Evolutionary conservation across 371 early-diverging fungal genomes (phyloP), one percentile per base, ranked within the genome.

Genomic region (Fennellomyces sp.): DNA sequence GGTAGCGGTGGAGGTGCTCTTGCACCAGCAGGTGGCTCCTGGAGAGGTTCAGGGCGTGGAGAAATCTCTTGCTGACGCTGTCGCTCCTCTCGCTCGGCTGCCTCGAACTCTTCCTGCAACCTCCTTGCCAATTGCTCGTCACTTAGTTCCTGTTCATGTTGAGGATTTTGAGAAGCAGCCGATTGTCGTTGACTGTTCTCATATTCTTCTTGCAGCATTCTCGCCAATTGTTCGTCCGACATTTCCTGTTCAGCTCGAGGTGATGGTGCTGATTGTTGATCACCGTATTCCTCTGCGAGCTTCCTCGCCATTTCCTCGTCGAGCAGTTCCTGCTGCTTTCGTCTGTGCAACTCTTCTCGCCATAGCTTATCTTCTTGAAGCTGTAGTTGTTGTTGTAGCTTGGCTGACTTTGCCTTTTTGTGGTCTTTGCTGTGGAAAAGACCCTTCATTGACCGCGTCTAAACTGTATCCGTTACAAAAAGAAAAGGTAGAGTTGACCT

Each of bases 361-460:
- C 35, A 64, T 49, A 26, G 52, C n/a, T 27, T 51, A 5, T 64
- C 64, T 58, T 64, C 64, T 51, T 64, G 53, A 19, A 45, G 33
- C 31, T 64, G 64, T 15, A 64, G 41, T 25, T 58, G 48, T 42
- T 58, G 52, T 39, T 58, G 59, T 2, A 64, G 64, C 35, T 51
- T 58, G 12, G 59, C 27, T 7, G 64, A 64, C 31, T 64, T 54
- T 0, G 27, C 38, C 35, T 64, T 21, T 30, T 64, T 64, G 36
- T 64, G 58, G 54, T 54, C 55, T 39, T 59, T 64, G 26, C 54
- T 58, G 1, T 35, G 47, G 25, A 47, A 58, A 11, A 49, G 25
- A 25, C 35, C 15, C 23, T 45, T 49, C 58, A 58, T 58, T 11
- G 49, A 45, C 19, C 45, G 5, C 45, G 17, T 45, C 4, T 11